Percentiles rank a stretch among this genome's conserved stretches.
Evolutionary conservation across 2,329 filamentous ascomycete species (phyloP).

Genomic region (Parastagonospora nodorum): DNA sequence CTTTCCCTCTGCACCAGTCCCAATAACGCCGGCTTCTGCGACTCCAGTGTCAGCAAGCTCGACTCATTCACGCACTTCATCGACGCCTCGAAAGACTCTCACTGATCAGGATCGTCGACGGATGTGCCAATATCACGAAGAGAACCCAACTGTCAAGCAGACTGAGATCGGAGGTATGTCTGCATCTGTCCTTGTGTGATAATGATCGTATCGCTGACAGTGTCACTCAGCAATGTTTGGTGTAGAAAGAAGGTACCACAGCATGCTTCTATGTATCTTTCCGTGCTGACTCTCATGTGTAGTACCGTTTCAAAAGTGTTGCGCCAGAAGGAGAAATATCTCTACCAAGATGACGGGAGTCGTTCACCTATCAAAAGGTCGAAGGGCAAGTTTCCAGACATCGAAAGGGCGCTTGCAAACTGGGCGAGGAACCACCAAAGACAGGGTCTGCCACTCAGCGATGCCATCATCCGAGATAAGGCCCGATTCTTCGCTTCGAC

Average conservation of each 20-base stretch:
- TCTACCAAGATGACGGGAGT: slow-evolving; percentile 78
- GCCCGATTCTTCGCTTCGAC: slow-evolving; percentile 79
- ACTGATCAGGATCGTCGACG: slow-evolving; percentile 86
- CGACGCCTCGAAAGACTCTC: slow-evolving; percentile 81
- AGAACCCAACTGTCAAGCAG: slow-evolving; percentile 89
- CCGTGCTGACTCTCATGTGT: slow-evolving; percentile 31
- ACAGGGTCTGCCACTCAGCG: slow-evolving; percentile 73
- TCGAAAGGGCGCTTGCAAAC: slow-evolving; percentile 86
- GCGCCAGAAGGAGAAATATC: slow-evolving; percentile 91
- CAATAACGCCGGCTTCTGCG: slow-evolving; percentile 45
- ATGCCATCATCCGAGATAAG: slow-evolving; percentile 84
- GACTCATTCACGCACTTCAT: slow-evolving; percentile 48
- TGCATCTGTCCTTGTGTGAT: slow-evolving; percentile 19
- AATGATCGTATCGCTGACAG: slow-evolving; percentile 34
- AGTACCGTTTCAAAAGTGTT: slow-evolving; percentile 99
- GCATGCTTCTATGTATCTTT: slow-evolving; percentile 7
- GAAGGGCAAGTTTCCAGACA: slow-evolving; percentile 87
- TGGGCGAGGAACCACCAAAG: slow-evolving; percentile 84
- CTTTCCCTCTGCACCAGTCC: slow-evolving; percentile 44
- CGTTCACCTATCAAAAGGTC: slow-evolving; percentile 79
- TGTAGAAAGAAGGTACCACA: slow-evolving; percentile 87
- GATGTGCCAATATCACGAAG: slow-evolving; percentile 93
- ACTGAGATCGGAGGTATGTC: slow-evolving; percentile 86
- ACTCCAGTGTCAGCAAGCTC: slow-evolving; percentile 48
- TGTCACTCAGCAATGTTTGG: slow-evolving; percentile 74